phyloP scores from a whole-genome alignment of 2,329 filamentous ascomycete species.

The Neophaeococcomyces mojaviensis region DNA sequence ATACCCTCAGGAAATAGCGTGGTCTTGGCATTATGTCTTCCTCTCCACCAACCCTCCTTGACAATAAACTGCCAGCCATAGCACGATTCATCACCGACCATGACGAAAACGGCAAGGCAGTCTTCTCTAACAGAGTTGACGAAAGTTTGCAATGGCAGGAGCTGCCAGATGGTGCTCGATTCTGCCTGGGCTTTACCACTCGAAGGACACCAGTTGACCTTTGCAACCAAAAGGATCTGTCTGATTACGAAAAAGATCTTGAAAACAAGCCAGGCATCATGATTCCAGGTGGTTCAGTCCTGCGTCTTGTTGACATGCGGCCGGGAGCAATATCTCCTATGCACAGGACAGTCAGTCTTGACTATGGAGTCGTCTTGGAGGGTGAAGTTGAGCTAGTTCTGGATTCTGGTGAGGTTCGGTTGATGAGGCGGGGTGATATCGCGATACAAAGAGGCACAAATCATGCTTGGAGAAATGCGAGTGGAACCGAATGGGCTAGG shows the following conservation, averaged over 20 bases:
- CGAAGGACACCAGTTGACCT: constrained; percentile 11
- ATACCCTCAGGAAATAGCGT: too few relatives aligned
- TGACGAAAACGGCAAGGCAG: constrained; percentile 7
- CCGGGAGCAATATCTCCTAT: constrained; percentile 37
- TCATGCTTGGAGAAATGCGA: constrained; percentile 34
- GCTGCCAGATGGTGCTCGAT: not conserved
- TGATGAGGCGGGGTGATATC: constrained; percentile 45
- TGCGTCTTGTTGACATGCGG: constrained; percentile 37
- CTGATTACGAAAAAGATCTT: constrained; percentile 13
- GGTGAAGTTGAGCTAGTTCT: constrained; percentile 45
- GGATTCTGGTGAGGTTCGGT: constrained; percentile 42
- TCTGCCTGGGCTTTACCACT: constrained; percentile 17
- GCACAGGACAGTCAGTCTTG: constrained; percentile 49
- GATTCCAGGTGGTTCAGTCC: constrained; percentile 15
- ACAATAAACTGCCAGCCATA: constrained; percentile 7
- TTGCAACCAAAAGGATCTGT: constrained; percentile 14
- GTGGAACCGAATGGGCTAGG: constrained; percentile 15
- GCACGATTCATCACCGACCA: constrained; percentile 15
- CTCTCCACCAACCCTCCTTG: not conserved
- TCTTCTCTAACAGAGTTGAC: constrained; percentile 5
- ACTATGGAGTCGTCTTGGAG: constrained; percentile 49
- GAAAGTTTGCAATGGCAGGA: constrained; percentile 4
- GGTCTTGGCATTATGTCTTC: too few relatives aligned
- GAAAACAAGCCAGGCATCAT: constrained; percentile 15
- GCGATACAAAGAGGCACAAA: constrained; percentile 44